Evolutionary conservation across 208 protist genomes (phyloP), one percentile per base, ranked within the genome.

Genomic region (Strigomonas culicis): DNA sequence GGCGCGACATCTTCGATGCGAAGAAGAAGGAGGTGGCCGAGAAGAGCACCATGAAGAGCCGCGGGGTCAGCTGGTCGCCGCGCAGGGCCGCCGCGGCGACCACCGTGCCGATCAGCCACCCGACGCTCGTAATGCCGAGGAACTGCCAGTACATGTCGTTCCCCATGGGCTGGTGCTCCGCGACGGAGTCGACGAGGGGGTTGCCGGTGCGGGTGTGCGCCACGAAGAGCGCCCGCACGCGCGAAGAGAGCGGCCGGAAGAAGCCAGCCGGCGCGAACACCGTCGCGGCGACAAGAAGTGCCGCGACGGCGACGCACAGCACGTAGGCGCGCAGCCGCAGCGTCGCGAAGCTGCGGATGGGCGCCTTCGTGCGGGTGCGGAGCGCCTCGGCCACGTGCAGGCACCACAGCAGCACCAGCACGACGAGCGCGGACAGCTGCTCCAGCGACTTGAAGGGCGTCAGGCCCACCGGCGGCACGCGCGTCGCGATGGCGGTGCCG

Each of bases 381-480:
- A 70, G 30, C 46, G 32, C 32, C 67, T 84, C 74, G 30, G 66
- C 70, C 44, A 66, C 63, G 58, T 77, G 63, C 60, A 77, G 66
- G 28, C 39, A 41, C 30, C 71, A 60, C 57, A 90, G 66, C 47
- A 79, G 61, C 28, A 90, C 31, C 50, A 97, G 96, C 0, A 97
- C 82, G 61, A 92, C 79, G 41, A 99, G 59, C 13, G 94, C 83
- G 19, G 80, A 79, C 75, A 99, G 85, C 66, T 99, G 98, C 78
- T 99, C 97, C 22, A 88, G 78, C 4, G 84, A 94, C 65, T 88
- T 77, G 55, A 99, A 94, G 22, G 98, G 89, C 66, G 92, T 80
- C 72, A 96, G 97, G 27, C 93, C 81, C 36, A 99, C 92, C 50
- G 99, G 97, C 24, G 80, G 87, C 22, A 98, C 82, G 70, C 98